phyloP scores from a whole-genome alignment of 345 rosid genomes.

The Citrus unshiu region DNA sequence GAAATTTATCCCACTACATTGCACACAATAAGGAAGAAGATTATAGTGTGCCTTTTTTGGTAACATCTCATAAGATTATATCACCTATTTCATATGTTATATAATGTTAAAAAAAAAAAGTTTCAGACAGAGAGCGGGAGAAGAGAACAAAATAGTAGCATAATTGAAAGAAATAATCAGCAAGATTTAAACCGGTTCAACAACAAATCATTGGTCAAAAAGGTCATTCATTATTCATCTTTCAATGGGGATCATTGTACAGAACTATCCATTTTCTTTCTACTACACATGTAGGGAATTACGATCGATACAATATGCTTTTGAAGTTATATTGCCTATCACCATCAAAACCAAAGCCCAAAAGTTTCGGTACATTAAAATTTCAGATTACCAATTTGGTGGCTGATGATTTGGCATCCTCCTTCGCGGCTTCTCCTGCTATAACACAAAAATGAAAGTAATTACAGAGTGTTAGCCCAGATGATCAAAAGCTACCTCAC shows the following conservation, averaged over 20 bases:
- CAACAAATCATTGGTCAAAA: neutral
- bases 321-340: neutral
- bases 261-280: neutral
- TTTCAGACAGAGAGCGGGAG: neutral
- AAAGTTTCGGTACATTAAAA: neutral
- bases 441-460: neutral
- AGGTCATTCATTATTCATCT: neutral
- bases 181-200: neutral
- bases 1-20: neutral
- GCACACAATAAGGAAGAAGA: neutral
- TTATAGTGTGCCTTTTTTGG: neutral
- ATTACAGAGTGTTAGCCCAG: neutral
- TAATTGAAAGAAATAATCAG: neutral
- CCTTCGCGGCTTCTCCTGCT: constrained; percentile 27
- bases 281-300: neutral
- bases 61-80: neutral
- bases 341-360: neutral
- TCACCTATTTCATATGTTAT: neutral
- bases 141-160: neutral
- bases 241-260: neutral
- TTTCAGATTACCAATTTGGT: constrained; percentile 30
- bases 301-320: neutral
- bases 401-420: constrained; percentile 22
- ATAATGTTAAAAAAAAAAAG: neutral
- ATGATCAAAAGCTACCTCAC: neutral